These are phyloP conservation scores for Lentinula lateritia DNA, from an alignment of 768 basidiomycete genomes.

Conservation along the genomic window DNA sequence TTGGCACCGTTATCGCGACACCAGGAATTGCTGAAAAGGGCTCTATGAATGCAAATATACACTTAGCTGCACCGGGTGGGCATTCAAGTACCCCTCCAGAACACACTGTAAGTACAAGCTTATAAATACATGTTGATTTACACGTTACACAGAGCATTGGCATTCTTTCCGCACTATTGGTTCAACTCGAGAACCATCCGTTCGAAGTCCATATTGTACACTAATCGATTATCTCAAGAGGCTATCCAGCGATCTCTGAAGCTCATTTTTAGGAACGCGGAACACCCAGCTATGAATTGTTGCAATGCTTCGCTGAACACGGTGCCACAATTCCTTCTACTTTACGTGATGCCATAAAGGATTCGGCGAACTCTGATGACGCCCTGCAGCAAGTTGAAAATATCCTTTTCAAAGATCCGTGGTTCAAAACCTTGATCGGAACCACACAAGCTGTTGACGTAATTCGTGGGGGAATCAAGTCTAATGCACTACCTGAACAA, in stretches of 20 bases:
- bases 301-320: slow-evolving; percentile 66
- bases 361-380: slow-evolving; percentile 41
- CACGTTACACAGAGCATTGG: slow-evolving; percentile 61
- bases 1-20: slow-evolving; percentile 50
- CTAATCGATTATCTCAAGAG: neutral
- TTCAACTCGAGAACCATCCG: slow-evolving; percentile 64
- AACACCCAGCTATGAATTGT: slow-evolving; percentile 51
- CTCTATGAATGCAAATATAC: slow-evolving; percentile 44
- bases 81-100: slow-evolving; percentile 81
- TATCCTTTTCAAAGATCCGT: slow-evolving; percentile 32
- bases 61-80: slow-evolving; percentile 68
- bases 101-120: slow-evolving; percentile 54
- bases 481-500: slow-evolving; percentile 75
- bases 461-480: slow-evolving; percentile 62
- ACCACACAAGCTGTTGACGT: slow-evolving; percentile 81
- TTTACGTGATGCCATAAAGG: slow-evolving; percentile 42
- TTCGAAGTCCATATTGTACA: slow-evolving; percentile 44
- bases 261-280: slow-evolving; percentile 34
- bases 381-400: slow-evolving; percentile 49
- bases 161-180: slow-evolving; percentile 66
- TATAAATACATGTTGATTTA: neutral
- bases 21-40: slow-evolving; percentile 77
- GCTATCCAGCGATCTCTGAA: neutral
- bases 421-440: slow-evolving; percentile 42
- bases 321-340: slow-evolving; percentile 45